Percentiles rank a stretch among this genome's conserved stretches.
Evolutionary conservation across 169 alveolate species (phyloP).

Genomic region (Eimeria tenella): DNA sequence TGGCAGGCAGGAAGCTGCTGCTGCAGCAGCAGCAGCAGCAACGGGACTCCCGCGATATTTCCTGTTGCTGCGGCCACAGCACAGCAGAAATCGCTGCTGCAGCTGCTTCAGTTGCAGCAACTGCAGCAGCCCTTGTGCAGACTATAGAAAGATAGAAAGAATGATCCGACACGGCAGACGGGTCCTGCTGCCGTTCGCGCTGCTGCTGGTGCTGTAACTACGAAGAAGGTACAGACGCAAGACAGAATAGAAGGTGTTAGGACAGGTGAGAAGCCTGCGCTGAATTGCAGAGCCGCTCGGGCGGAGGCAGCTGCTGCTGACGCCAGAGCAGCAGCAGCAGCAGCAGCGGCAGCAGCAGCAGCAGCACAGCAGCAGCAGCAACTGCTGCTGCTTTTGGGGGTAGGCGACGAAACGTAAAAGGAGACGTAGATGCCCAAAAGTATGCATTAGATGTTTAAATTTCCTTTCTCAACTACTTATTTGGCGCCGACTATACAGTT

Average conservation of each 20-base stretch:
- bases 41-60: constrained; percentile 6
- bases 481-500: too few species aligned
- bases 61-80: constrained; percentile 43
- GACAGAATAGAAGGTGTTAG: constrained; percentile 9
- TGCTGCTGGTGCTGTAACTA: constrained; percentile 12
- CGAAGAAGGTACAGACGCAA: constrained; percentile 8
- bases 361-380: constrained; percentile 26
- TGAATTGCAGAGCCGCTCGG: constrained; percentile 34
- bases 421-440: background rate
- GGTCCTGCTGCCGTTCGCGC: constrained; percentile 42
- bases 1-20: constrained; percentile 41
- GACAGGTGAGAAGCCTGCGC: constrained; percentile 26
- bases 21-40: constrained; percentile 53
- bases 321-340: constrained; percentile 47
- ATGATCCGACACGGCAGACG: constrained; percentile 57
- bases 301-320: constrained; percentile 58
- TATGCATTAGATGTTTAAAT: background rate
- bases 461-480: background rate
- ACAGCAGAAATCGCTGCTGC: constrained; percentile 33
- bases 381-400: background rate
- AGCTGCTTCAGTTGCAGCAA: constrained; percentile 35
- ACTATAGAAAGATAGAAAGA: constrained; percentile 40
- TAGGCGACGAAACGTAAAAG: background rate
- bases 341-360: constrained; percentile 48
- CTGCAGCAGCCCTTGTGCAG: constrained; percentile 32